Evolutionary conservation across 73 alveolate species (phyloP).

Genomic region (Uronychia setigera): DNA sequence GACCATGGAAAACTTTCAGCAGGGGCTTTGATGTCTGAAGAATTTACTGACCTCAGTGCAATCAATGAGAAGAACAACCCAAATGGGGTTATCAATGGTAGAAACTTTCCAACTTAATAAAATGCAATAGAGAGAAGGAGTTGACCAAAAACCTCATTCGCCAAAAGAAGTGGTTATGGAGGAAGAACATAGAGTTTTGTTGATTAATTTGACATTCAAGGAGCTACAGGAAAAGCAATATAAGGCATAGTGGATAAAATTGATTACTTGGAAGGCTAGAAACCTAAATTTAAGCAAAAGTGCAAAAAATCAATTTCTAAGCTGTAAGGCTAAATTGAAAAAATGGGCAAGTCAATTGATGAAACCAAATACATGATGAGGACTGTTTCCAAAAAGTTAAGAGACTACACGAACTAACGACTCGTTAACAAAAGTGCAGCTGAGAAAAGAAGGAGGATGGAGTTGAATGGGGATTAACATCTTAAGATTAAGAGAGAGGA

Average conservation of each 20-base stretch:
- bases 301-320: not conserved
- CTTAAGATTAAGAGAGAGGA: too few species aligned
- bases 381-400: not conserved
- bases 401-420: constrained; percentile 1
- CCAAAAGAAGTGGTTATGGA: not conserved
- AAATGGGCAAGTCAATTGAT: not conserved
- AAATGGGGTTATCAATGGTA: too few species aligned
- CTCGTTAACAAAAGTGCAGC: too few species aligned
- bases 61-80: too few species aligned
- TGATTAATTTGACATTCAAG: not conserved
- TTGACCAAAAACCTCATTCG: not conserved
- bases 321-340: not conserved
- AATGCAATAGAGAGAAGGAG: not conserved
- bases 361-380: not conserved
- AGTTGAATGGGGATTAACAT: too few species aligned
- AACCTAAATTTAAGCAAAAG: too few species aligned
- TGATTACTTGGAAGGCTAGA: not conserved
- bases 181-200: not conserved
- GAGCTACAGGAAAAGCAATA: not conserved
- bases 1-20: too few species aligned
- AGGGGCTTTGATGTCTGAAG: too few species aligned
- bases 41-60: too few species aligned
- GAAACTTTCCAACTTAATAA: too few species aligned
- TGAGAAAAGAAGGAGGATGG: too few species aligned
- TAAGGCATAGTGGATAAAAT: not conserved